Conservation (phyloP, 306 rosid genomes). For the Lathyrus tuberosus region DNA sequence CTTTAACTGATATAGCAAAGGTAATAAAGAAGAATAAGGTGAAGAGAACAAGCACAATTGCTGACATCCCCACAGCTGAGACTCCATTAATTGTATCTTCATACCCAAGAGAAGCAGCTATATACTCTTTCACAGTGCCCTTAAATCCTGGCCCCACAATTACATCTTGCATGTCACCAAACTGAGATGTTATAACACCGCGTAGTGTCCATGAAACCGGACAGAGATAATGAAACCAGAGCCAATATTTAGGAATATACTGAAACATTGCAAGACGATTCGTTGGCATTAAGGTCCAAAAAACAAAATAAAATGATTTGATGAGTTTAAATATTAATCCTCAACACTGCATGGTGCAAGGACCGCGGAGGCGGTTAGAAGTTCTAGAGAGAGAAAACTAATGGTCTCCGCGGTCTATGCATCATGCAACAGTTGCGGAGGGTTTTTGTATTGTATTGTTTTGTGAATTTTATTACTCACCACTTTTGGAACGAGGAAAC, state of each 20-base stretch:
- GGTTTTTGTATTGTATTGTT: neutral
- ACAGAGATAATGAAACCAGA: conserved; percentile 78
- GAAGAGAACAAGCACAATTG: conserved; percentile 52
- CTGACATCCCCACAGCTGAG: conserved; percentile 42
- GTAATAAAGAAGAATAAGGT: conserved; percentile 53
- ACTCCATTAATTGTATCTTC: conserved; percentile 53
- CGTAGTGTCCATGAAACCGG: conserved; percentile 83
- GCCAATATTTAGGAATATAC: conserved; percentile 76
- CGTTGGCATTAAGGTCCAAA: neutral
- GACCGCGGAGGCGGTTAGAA: neutral
- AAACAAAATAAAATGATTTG: too few species aligned
- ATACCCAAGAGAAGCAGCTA: conserved; percentile 58
- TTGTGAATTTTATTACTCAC: conserved; percentile 45
- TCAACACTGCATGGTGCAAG: neutral
- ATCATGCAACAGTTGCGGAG: neutral
- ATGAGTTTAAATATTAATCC: neutral
- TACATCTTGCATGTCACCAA: conserved; percentile 65
- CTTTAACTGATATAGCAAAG: conserved; percentile 63
- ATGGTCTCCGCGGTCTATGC: neutral
- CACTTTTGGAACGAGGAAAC: conserved; percentile 74
- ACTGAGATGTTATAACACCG: conserved; percentile 74
- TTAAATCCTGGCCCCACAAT: conserved; percentile 61
- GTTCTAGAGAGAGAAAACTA: neutral
- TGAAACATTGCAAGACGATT: conserved; percentile 41
- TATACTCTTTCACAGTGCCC: conserved; percentile 62